Base-by-base conservation (phyloP, 1,139 yeast genomes). In the Blastobotrys proliferans region DNA sequence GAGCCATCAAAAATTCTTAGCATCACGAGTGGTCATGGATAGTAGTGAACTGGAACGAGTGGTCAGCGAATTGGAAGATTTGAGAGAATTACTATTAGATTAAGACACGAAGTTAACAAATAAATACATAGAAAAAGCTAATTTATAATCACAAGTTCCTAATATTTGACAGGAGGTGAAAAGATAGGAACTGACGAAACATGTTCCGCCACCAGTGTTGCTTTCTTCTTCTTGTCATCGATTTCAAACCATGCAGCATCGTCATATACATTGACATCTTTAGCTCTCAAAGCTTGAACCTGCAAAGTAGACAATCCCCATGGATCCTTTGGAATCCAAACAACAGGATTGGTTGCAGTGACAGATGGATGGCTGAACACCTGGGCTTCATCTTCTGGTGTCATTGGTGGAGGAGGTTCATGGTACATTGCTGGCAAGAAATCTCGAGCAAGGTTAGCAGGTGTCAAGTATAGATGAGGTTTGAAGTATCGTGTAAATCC, bases 301-400 rank as follows among this genome's bases (percentile, higher is more conserved):
- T 84, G 79, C 16, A 58, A 61, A 2, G 73, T 65, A 3, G 95
- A 81, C 58, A 86, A 74, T 0, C 97, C 97, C 73, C 78, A 76
- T 6, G 84, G 79, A 64, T 92, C 98, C 47, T 72, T 71, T 6
- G 97, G 94, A 52, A 92, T 76, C 98, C 98, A 92, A 17, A 92
- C 68, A 20, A 73, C 70, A 4, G 95, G 95, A 53, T 81, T 74
- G 31, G 69, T 65, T 0, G 80, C 81, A 17, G 76, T 67, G 8
- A 81, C 77, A 2, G 85, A 82, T 1, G 97, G 97, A 53, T 76
- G 74, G 54, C 77, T 76, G 64, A 81, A 92, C 4, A 95, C 94
- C 47, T 67, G 69, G 29, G 63, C 62, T 56, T 65, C 69, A 11
- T 59, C 67, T 6, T 62, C 67, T 13, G 62, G 66, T n/a, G 66